Base-by-base conservation (phyloP, 352 stramenopile genomes). In the Globisporangium megalacanthum region DNA sequence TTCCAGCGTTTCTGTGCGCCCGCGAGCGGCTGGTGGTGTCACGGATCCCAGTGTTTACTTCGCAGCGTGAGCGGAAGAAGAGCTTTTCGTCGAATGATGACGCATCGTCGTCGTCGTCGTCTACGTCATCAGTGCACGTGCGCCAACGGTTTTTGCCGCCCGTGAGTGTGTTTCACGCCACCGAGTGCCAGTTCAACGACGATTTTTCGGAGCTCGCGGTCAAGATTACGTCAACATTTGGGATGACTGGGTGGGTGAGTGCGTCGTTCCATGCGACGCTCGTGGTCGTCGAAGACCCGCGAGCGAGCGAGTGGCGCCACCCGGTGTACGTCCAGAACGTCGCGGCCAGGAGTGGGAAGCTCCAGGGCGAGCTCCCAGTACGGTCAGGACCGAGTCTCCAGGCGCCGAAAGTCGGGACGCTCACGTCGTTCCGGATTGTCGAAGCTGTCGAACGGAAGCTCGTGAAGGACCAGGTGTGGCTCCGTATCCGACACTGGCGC, bases 391-490 rank as follows among this genome's bases (percentile, higher is more conserved):
- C 82, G 17, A 89, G 66, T 56, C 68, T 92, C 1, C 75, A 89
- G 49, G 79, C 82, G 6, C 77, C 73, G 25, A 58, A 69, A 1
- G 58, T 77, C 36, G 78, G 77, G 48, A 78, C 69, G 45, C 47
- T 89, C 1, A 72, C 81, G 49, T 75, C 56, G 39, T 89, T 80
- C 57, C 72, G 69, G 17, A 73, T 92, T 39, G 72, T 86, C 13
- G 62, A 67, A 19, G 73, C 76, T 0, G 60, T 88, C 36, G 79
- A 88, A 47, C 74, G 82, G 11, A 89, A 88, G 45, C 64, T 89
- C 17, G 66, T 92, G 14, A 87, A 92, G 58, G 79, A 92, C 53
- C 77, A 83, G 5, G 68, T 89, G 15, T 92, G 82, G 82, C 53
- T 92, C 14, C 75, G 70, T 13, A 80, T 86, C 37, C 54, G 71